phyloP scores from a whole-genome alignment of 768 basidiomycete species.

The Rhodocollybia butyracea region DNA sequence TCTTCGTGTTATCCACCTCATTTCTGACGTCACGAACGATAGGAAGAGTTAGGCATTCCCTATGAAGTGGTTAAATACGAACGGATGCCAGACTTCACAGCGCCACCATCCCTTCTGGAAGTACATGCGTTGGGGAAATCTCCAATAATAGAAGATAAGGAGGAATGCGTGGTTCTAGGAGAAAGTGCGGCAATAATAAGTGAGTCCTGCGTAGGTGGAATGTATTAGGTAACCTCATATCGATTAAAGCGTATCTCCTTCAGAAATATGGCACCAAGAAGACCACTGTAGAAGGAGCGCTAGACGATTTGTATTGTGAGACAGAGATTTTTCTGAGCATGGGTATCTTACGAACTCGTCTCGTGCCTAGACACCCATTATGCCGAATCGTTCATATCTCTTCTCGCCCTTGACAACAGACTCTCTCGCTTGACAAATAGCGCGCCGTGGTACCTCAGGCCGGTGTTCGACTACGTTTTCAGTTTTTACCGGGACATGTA shows the following conservation, averaged over 20 bases:
- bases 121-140: slow-evolving; percentile 45
- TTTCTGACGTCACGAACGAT: too few relatives aligned
- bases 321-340: background rate
- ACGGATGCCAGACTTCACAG: slow-evolving; percentile 24
- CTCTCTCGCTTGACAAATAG: background rate
- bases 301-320: slow-evolving; percentile 36
- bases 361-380: slow-evolving; percentile 32
- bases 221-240: slow-evolving; percentile 9
- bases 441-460: slow-evolving; percentile 1
- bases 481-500: background rate
- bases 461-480: background rate
- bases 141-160: slow-evolving; percentile 24
- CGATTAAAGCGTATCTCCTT: slow-evolving; percentile 42
- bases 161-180: slow-evolving; percentile 37
- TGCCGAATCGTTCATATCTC: slow-evolving; percentile 39
- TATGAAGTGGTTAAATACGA: slow-evolving; percentile 43
- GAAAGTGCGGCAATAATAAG: slow-evolving; percentile 42
- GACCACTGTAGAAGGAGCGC: slow-evolving; percentile 21
- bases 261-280: slow-evolving; percentile 35
- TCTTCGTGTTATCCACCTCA: background rate
- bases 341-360: background rate
- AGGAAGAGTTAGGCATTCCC: slow-evolving; percentile 49
- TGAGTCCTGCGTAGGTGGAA: slow-evolving; percentile 12
- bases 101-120: slow-evolving; percentile 33
- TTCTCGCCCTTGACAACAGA: slow-evolving; percentile 16